Evolutionary conservation across 768 basidiomycete genomes (phyloP).

Genomic region (Clitopilus passeckerianus): DNA sequence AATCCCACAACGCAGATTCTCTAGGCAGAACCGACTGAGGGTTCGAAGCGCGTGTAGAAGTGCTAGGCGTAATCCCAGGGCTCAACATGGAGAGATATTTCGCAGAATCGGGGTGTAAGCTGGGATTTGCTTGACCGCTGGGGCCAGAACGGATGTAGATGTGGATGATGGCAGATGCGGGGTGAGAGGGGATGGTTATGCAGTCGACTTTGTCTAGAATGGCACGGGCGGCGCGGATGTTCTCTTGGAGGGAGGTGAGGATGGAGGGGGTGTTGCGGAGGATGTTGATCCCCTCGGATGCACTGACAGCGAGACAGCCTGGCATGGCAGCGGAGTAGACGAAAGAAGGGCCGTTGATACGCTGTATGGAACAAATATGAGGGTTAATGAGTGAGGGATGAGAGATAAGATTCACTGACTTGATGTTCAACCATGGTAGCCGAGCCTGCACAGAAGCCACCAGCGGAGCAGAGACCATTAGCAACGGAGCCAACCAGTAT

Average conservation of each 20-base stretch:
- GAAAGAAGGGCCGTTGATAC: constrained; percentile 92
- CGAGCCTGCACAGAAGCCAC: constrained; percentile 95
- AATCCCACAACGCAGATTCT: constrained; percentile 43
- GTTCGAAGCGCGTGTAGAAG: constrained; percentile 35
- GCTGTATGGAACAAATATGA: constrained; percentile 34
- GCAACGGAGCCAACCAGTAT: constrained; percentile 93
- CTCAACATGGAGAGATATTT: constrained; percentile 8
- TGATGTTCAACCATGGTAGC: constrained; percentile 82
- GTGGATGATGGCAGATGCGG: constrained; percentile 85
- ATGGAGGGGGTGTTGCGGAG: constrained; percentile 73
- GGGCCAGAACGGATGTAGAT: constrained; percentile 50
- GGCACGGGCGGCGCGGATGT: constrained; percentile 70
- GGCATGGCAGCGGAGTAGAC: constrained; percentile 97
- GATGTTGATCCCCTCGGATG: constrained; percentile 80
- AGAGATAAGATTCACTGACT: constrained; percentile 29
- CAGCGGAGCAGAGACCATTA: constrained; percentile 74
- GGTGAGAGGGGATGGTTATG: constrained; percentile 82
- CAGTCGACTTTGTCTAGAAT: constrained; percentile 78
- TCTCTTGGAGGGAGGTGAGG: constrained; percentile 74
- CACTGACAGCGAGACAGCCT: constrained; percentile 81
- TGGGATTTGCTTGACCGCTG: constrained; percentile 2
- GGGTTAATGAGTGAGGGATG: not conserved
- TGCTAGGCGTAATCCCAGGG: constrained; percentile 13
- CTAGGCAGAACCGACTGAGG: constrained; percentile 40
- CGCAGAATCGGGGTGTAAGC: constrained; percentile 18